Evolutionary conservation across 306 rosid genomes (phyloP).

Genomic region (Mimosa bimucronata): DNA sequence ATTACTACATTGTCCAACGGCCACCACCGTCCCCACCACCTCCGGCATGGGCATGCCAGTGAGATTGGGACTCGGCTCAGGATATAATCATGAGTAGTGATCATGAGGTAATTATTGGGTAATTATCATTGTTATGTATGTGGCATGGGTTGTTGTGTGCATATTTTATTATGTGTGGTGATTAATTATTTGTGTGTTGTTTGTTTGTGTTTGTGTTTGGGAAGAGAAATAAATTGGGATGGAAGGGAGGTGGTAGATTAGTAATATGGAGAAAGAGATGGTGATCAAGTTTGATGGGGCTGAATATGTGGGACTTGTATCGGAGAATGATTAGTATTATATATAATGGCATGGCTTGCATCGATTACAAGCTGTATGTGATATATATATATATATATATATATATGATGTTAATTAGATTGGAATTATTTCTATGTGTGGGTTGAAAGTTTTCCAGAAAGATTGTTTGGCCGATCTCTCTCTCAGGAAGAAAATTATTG

Average conservation of each 20-base stretch:
- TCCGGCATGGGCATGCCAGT: constrained; percentile 23
- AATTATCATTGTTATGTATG: background rate
- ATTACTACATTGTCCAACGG: constrained; percentile 32
- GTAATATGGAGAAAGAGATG: constrained; percentile 26
- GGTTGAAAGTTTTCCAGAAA: constrained; percentile 65
- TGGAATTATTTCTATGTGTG: constrained; percentile 42
- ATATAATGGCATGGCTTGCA: constrained; percentile 62
- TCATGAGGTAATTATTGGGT: constrained; percentile 60
- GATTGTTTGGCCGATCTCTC: constrained; percentile 70
- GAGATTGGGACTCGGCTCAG: constrained; percentile 39
- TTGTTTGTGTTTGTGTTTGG: background rate
- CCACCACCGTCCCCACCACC: constrained; percentile 28
- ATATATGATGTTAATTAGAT: constrained; percentile 5
- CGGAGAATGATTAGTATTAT: constrained; percentile 59
- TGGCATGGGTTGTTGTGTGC: background rate
- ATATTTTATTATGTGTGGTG: background rate
- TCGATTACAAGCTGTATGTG: constrained; percentile 57
- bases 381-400: constrained; percentile 1
- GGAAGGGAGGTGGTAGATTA: constrained; percentile 19
- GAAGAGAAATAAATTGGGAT: background rate
- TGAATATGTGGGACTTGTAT: constrained; percentile 24
- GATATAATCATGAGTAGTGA: constrained; percentile 48
- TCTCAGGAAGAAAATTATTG: constrained; percentile 50
- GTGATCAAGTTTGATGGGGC: constrained; percentile 38
- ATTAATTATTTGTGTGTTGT: background rate